Conservation (phyloP, 768 basidiomycete genomes). For the Trametes maxima region DNA sequence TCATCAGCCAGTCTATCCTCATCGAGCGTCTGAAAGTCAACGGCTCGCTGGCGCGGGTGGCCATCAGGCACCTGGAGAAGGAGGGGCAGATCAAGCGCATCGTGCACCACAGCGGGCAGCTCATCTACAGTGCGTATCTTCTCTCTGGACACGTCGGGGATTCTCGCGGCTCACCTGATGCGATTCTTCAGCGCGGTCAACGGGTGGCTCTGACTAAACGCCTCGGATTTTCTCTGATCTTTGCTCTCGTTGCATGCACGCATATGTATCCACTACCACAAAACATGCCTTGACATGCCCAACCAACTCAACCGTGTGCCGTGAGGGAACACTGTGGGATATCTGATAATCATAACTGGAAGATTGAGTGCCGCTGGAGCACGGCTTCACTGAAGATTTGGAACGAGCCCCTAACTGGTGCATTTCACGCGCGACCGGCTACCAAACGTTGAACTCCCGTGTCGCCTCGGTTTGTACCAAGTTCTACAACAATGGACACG, state of each 20-base stretch:
- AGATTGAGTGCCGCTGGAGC: too few relatives aligned
- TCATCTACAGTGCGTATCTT: conserved; percentile 86
- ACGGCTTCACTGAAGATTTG: too few relatives aligned
- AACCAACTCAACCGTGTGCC: conserved; percentile 1
- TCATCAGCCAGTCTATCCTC: conserved; percentile 97
- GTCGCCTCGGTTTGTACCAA: too few relatives aligned
- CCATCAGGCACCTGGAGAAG: conserved; percentile 90
- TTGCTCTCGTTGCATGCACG: conserved; percentile 32
- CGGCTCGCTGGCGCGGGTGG: conserved; percentile 89
- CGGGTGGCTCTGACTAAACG: conserved; percentile 39
- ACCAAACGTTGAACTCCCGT: too few relatives aligned
- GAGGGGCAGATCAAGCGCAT: conserved; percentile 95
- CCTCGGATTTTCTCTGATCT: conserved; percentile 16
- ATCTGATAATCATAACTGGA: too few relatives aligned
- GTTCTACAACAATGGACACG: too few relatives aligned
- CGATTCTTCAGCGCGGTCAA: conserved; percentile 43
- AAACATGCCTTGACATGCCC: conserved; percentile 34
- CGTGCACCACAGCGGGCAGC: conserved; percentile 92
- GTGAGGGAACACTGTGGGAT: background rate
- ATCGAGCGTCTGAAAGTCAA: conserved; percentile 98
- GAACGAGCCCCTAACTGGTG: too few relatives aligned
- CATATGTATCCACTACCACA: conserved; percentile 41
- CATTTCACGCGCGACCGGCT: too few relatives aligned
- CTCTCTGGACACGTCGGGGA: conserved; percentile 7
- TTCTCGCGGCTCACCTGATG: background rate